These are phyloP conservation scores for Tylopilus plumbeoviolaceoides DNA, from an alignment of 768 basidiomycete species.

Conservation along the genomic window DNA sequence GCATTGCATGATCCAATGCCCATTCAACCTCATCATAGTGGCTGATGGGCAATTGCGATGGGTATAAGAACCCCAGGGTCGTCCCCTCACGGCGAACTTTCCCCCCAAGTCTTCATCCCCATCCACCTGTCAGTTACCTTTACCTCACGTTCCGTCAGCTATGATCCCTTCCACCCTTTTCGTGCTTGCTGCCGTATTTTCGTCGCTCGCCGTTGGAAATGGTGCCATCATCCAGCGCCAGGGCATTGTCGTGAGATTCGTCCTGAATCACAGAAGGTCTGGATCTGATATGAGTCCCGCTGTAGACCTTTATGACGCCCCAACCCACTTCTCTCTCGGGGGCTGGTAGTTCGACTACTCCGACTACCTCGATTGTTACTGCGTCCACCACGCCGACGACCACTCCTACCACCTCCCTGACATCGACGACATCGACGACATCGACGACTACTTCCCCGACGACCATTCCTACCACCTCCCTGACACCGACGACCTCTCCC, in stretches of 20 bases:
- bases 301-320: slow-evolving; percentile 9
- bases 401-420: not conserved
- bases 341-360: not conserved
- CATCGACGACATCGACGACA: not conserved
- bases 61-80: slow-evolving; percentile 4
- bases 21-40: slow-evolving; percentile 1
- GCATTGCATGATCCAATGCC: not conserved
- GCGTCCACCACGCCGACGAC: not conserved
- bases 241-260: slow-evolving; percentile 13
- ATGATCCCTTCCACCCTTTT: too few species aligned
- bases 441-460: too few species aligned
- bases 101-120: too few species aligned
- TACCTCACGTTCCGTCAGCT: too few species aligned
- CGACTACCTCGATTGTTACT: not conserved
- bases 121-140: too few species aligned
- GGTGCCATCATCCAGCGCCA: slow-evolving; percentile 18
- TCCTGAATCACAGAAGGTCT: not conserved
- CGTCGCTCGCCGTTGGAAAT: slow-evolving; percentile 6
- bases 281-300: not conserved
- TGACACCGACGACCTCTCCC: not conserved
- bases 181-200: too few species aligned
- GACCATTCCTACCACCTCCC: not conserved
- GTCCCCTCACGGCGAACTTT: not conserved
- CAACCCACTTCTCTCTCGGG: slow-evolving; percentile 2
- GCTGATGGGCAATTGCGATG: slow-evolving; percentile 11